Conservation (phyloP, 2,329 filamentous ascomycete species). For the Fusarium tjaetaba region DNA sequence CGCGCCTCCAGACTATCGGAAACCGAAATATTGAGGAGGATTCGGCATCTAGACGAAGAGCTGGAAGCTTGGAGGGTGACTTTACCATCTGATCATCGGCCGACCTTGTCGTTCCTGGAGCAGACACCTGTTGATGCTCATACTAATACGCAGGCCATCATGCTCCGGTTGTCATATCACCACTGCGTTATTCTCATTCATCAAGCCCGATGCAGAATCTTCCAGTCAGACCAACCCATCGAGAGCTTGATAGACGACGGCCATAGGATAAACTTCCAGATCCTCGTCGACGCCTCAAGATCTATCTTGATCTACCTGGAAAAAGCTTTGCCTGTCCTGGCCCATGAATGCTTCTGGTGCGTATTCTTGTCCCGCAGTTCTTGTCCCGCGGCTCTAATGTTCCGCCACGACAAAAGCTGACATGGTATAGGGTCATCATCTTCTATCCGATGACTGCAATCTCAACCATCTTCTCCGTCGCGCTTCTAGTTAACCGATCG, state of each 20-base stretch:
- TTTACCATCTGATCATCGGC: not conserved
- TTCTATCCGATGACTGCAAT: slow-evolving; percentile 9
- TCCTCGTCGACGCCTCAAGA: not conserved
- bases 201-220: not conserved
- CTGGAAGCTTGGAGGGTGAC: slow-evolving; percentile 16
- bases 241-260: accelerated
- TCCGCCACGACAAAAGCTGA: not conserved
- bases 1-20: not conserved
- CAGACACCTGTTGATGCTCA: not conserved
- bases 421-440: not conserved
- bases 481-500: not conserved
- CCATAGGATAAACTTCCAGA: not conserved
- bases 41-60: slow-evolving; percentile 9
- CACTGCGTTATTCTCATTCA: slow-evolving; percentile 2
- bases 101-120: not conserved
- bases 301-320: slow-evolving; percentile 2
- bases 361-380: no score
- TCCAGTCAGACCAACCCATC: accelerated
- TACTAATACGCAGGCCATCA: not conserved
- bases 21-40: not conserved
- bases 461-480: not conserved
- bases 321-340: not conserved
- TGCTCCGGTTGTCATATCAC: slow-evolving; percentile 2
- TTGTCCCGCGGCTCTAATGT: accelerated
- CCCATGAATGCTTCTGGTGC: slow-evolving; percentile 7